Base-by-base conservation (phyloP, 176 grass and related monocot genomes). In the Chrysopogon serrulatus region DNA sequence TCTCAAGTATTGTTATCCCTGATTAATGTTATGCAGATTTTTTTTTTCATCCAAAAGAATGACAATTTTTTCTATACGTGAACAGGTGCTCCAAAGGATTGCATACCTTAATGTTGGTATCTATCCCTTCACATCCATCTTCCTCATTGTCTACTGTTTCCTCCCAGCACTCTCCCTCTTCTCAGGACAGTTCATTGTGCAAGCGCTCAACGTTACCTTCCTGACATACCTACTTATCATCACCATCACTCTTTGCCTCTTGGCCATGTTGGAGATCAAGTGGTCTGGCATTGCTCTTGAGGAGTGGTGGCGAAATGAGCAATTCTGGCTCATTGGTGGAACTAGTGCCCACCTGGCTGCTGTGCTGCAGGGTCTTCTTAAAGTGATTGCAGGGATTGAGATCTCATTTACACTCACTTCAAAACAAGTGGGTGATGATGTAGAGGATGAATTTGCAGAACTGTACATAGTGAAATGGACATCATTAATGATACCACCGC, bases 391-490 rank as follows among this genome's bases (percentile, higher is more conserved):
- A 24, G 96, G 93, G 54, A 94, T 96, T 57, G 96, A 96, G 69
- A 99, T 99, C 74, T 96, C 93, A 53, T 99, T 99, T 90, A 99
- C 96, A 15, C 91, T 99, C 17, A 99, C 96, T 33, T 99, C 96
- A 4, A 96, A 99, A 67, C 85, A 92, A 8, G 65, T 81, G 18
- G 74, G 87, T 17, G 96, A 99, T 1, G 96, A 99, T 43, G 88
- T 90, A 18, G 91, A 94, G 28, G 96, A 96, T 36, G 96, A 96
- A 65, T 99, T 85, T 78, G 93, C 91, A 12, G 93, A 99, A 30
- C 91, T 99, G 5, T 99, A 99, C 71, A 30, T 78, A 42, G 91
- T 99, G 65, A 95, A 94, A 73, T 99, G 96, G 96, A 94, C 93
- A 33, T 99, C 93, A 21, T 83, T 99, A 71, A 95, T 99, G 93